Evolutionary conservation across 495 filamentous ascomycete genomes (phyloP).

Genomic region (Lichenothelia convexa): DNA sequence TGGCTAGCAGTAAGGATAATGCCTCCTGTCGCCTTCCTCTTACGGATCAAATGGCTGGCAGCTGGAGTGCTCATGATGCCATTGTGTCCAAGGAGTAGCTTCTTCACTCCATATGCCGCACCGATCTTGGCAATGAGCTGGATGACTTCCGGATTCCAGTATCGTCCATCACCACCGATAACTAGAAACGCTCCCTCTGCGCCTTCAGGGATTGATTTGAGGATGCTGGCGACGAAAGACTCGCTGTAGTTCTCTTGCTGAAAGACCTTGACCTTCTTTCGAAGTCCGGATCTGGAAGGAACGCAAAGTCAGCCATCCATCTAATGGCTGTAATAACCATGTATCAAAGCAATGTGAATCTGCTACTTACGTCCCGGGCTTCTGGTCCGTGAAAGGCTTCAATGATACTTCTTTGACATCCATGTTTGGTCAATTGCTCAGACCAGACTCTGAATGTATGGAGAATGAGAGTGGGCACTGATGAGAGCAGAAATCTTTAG

Average conservation of each 20-base stretch:
- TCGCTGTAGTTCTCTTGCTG: constrained; percentile 91
- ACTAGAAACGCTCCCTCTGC: constrained; percentile 75
- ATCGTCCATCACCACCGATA: constrained; percentile 94
- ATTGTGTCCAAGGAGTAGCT: constrained; percentile 86
- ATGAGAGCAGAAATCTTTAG: too few relatives aligned
- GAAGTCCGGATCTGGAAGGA: constrained; percentile 65
- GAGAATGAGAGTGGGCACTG: too few relatives aligned
- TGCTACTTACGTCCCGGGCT: constrained; percentile 87
- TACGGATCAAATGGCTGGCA: constrained; percentile 85
- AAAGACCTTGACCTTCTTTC: constrained; percentile 97
- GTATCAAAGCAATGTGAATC: constrained; percentile 8
- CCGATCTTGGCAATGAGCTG: constrained; percentile 95
- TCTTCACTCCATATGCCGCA: constrained; percentile 95
- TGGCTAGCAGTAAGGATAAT: constrained; percentile 94
- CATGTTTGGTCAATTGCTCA: constrained; percentile 35
- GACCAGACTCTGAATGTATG: too few relatives aligned
- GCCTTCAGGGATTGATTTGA: constrained; percentile 92
- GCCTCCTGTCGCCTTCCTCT: constrained; percentile 83
- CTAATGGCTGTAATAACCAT: background rate
- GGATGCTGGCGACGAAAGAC: constrained; percentile 79
- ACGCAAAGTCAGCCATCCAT: constrained; percentile 14
- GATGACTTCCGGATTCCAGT: constrained; percentile 89
- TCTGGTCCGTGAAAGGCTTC: constrained; percentile 80
- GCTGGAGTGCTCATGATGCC: constrained; percentile 94
- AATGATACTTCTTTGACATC: constrained; percentile 57